Evolutionary conservation across 768 basidiomycete genomes (phyloP).

Genomic region (Dentipellis fragilis): DNA sequence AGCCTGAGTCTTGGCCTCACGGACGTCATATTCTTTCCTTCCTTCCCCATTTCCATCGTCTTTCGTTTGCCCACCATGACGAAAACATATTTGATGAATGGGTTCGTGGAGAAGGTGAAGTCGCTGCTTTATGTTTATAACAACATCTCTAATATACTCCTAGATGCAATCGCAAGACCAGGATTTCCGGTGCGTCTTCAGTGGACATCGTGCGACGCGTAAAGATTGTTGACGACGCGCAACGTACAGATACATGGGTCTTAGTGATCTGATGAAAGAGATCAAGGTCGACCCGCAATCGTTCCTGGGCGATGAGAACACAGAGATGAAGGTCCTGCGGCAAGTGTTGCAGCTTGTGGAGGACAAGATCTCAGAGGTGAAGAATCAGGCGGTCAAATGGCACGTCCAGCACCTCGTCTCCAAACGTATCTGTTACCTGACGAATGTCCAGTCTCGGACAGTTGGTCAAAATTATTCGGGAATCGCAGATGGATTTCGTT

Average conservation of each 20-base stretch:
- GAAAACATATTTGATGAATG: slow-evolving; percentile 78
- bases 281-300: slow-evolving; percentile 67
- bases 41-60: background rate
- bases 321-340: slow-evolving; percentile 76
- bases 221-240: background rate
- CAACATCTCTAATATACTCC: slow-evolving; percentile 1
- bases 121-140: background rate
- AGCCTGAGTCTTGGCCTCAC: background rate
- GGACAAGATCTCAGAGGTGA: slow-evolving; percentile 96
- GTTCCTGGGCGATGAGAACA: slow-evolving; percentile 76
- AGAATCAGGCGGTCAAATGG: slow-evolving; percentile 97
- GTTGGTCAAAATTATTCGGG: slow-evolving; percentile 81
- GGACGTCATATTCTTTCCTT: background rate
- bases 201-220: slow-evolving; percentile 10
- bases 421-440: background rate
- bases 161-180: slow-evolving; percentile 89
- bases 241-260: slow-evolving; percentile 79
- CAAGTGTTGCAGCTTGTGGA: slow-evolving; percentile 81
- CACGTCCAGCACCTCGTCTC: slow-evolving; percentile 22
- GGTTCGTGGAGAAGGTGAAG: slow-evolving; percentile 68
- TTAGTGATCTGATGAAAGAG: slow-evolving; percentile 89
- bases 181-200: slow-evolving; percentile 63
- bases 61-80: slow-evolving; percentile 45
- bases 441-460: slow-evolving; percentile 59
- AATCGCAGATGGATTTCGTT: slow-evolving; percentile 73